phyloP scores from a whole-genome alignment of 805 yeast species.

The Pichia sporocuriosa region DNA sequence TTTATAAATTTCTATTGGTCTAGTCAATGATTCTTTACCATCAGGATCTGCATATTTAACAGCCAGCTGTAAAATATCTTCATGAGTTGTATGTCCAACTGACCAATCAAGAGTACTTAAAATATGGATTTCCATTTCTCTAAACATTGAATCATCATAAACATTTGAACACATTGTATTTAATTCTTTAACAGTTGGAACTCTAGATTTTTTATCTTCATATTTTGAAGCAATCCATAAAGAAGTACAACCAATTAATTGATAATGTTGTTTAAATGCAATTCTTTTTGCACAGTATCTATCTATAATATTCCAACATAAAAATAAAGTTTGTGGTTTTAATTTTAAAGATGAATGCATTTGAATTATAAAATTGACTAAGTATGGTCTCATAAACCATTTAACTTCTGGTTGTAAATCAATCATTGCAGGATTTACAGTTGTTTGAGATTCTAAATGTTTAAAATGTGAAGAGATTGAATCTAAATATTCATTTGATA shows the following conservation, averaged over 20 bases:
- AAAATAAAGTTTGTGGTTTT: conserved; percentile 61
- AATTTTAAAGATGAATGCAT: conserved; percentile 51
- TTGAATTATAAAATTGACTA: conserved; percentile 76
- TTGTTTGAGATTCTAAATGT: conserved; percentile 33
- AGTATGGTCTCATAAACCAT: conserved; percentile 62
- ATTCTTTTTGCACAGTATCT: conserved; percentile 86
- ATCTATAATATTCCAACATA: conserved; percentile 72
- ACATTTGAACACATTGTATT: conserved; percentile 52
- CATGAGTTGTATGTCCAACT: conserved; percentile 41
- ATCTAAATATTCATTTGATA: conserved; percentile 36
- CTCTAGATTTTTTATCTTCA: conserved; percentile 53
- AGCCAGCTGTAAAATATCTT: conserved; percentile 41
- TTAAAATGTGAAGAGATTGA: conserved; percentile 36
- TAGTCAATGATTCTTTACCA: conserved; percentile 24
- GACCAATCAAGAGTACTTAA: conserved; percentile 36
- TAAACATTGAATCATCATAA: conserved; percentile 42
- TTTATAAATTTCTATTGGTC: conserved; percentile 24
- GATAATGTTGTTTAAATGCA: conserved; percentile 79
- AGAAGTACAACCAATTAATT: conserved; percentile 85
- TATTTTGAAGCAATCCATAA: conserved; percentile 88
- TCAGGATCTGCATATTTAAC: conserved; percentile 32
- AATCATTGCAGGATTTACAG: conserved; percentile 48
- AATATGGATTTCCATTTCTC: conserved; percentile 41
- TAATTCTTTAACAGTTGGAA: conserved; percentile 49
- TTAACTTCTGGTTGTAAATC: conserved; percentile 84